A percentile compares a stretch with the other conserved stretches of the same genome.
Conservation (phyloP, 306 rosid species). For the Vigna reflexopilosa region DNA sequence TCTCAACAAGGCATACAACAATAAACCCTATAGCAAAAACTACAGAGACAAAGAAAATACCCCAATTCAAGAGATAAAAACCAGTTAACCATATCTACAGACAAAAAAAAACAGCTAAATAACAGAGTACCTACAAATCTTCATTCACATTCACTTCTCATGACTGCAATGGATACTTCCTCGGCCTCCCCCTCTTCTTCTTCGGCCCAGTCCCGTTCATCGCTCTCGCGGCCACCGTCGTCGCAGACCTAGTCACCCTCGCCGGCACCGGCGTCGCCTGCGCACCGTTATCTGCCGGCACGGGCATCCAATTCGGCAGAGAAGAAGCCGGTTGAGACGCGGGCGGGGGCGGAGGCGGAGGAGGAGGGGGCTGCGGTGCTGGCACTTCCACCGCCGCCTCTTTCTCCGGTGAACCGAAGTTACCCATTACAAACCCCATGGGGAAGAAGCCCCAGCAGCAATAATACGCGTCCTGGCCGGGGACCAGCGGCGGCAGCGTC, state of each 20-base stretch:
- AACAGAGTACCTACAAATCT: slow-evolving; percentile 42
- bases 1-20: slow-evolving; percentile 12
- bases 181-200: slow-evolving; percentile 89
- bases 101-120: slow-evolving; percentile 27
- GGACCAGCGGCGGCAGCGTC: slow-evolving; percentile 71
- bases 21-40: slow-evolving; percentile 29
- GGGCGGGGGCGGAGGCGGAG: background rate
- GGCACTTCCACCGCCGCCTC: background rate
- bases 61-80: slow-evolving; percentile 33
- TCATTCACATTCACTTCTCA: background rate
- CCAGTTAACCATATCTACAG: slow-evolving; percentile 46
- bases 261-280: background rate
- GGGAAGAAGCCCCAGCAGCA: slow-evolving; percentile 97
- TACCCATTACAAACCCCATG: slow-evolving; percentile 65
- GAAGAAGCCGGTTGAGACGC: background rate
- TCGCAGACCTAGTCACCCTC: background rate
- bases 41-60: background rate
- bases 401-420: slow-evolving; percentile 40
- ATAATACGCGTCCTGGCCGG: slow-evolving; percentile 86
- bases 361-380: background rate
- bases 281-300: slow-evolving; percentile 31
- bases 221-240: background rate
- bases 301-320: slow-evolving; percentile 77
- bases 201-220: slow-evolving; percentile 41
- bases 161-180: slow-evolving; percentile 50